Percentiles rank a stretch among this genome's conserved stretches.
Evolutionary conservation across 1,284 basidiomycete species (phyloP).

Genomic region (Golubevia sp.): DNA sequence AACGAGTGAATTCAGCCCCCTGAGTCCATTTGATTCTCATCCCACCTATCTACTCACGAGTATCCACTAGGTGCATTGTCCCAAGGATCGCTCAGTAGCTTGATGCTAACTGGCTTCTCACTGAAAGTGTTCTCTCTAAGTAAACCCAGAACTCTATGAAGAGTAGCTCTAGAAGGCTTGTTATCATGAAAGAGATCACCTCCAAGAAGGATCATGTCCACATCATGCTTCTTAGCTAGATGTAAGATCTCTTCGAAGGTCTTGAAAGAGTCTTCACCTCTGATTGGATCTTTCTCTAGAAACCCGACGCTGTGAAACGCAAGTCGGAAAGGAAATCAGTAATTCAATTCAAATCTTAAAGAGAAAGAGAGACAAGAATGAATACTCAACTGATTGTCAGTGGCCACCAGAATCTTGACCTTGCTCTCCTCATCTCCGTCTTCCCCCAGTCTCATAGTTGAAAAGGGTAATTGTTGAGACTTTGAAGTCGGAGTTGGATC

Average conservation of each 20-base stretch:
- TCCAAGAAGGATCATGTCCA: conserved; percentile 74
- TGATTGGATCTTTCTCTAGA: conserved; percentile 88
- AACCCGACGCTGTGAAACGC: conserved; percentile 97
- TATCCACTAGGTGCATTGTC: conserved; percentile 77
- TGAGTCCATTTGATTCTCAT: no score
- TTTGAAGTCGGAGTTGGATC: neutral
- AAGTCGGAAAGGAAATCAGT: no score
- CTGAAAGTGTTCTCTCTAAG: conserved; percentile 88
- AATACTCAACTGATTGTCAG: conserved; percentile 36
- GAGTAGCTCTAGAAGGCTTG: conserved; percentile 83
- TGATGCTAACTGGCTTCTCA: conserved; percentile 82
- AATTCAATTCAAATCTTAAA: no score
- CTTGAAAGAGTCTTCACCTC: conserved; percentile 92
- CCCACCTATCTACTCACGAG: no score
- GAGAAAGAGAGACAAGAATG: neutral
- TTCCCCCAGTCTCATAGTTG: conserved; percentile 23
- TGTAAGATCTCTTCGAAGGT: conserved; percentile 93
- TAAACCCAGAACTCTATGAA: conserved; percentile 75
- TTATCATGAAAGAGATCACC: conserved; percentile 99
- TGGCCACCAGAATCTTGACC: conserved; percentile 33
- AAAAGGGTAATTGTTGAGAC: conserved; percentile 6
- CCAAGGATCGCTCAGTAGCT: conserved; percentile 87
- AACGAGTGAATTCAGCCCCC: no score
- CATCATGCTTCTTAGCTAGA: conserved; percentile 83
- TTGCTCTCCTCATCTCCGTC: conserved; percentile 26